phyloP scores from a whole-genome alignment of 352 stramenopile genomes.

The Phytophthora rubi region DNA sequence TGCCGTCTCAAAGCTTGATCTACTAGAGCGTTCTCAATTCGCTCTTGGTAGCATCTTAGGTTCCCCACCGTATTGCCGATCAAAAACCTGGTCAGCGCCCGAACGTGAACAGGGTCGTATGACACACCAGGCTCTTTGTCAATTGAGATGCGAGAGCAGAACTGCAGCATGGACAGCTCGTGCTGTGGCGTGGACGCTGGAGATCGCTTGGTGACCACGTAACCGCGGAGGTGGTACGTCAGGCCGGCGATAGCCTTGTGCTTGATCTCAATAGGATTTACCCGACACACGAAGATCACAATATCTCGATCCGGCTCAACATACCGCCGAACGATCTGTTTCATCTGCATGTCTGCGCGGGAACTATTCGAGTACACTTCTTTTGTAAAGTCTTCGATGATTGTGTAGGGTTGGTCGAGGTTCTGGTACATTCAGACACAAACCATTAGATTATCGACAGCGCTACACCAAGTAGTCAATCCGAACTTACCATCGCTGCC shows the following conservation, averaged over 20 bases:
- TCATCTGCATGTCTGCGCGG: constrained; percentile 23
- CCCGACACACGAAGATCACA: constrained; percentile 19
- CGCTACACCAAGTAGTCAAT: not conserved
- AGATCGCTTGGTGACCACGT: constrained; percentile 49
- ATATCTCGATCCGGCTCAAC: constrained; percentile 24
- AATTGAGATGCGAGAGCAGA: constrained; percentile 55
- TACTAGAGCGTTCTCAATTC: constrained; percentile 54
- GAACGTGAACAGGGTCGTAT: constrained; percentile 30
- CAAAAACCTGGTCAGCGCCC: constrained; percentile 50
- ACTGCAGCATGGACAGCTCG: constrained; percentile 53
- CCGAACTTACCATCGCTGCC: constrained; percentile 31
- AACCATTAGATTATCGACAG: not conserved
- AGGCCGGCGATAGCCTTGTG: constrained; percentile 27
- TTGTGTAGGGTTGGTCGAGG: constrained; percentile 34
- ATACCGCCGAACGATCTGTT: constrained; percentile 31
- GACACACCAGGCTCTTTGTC: constrained; percentile 39
- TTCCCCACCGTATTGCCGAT: constrained; percentile 44
- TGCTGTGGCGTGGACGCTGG: constrained; percentile 19
- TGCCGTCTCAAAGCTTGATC: constrained; percentile 15
- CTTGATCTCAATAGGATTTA: constrained; percentile 23
- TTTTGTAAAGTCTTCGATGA: constrained; percentile 34
- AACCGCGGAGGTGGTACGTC: constrained; percentile 27
- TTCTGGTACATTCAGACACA: constrained; percentile 25
- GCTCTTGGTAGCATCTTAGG: constrained; percentile 45
- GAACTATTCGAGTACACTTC: constrained; percentile 26